Evolutionary conservation across 1,284 basidiomycete species (phyloP).

Genomic region (Microbotryum violaceum): DNA sequence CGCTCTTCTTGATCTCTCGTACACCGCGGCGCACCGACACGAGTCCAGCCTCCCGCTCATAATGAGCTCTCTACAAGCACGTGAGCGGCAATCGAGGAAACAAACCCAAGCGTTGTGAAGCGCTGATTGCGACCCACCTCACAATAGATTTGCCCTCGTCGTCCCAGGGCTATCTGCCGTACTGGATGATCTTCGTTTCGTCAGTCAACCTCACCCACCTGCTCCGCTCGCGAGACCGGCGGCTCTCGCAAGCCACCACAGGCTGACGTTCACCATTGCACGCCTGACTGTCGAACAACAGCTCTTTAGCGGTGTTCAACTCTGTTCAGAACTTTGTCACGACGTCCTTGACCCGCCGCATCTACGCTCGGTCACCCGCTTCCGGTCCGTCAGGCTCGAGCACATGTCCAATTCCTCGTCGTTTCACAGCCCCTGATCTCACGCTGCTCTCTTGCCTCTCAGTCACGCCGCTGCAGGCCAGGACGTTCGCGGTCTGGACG

Average conservation of each 20-base stretch:
- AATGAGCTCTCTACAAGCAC: no score
- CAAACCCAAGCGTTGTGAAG: no score
- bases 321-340: conserved; percentile 72
- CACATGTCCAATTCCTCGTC: neutral
- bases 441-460: conserved; percentile 6
- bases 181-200: conserved; percentile 76
- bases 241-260: neutral
- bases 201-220: neutral
- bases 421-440: no score
- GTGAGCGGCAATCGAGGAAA: no score
- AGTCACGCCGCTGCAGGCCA: conserved; percentile 77
- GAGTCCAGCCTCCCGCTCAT: no score
- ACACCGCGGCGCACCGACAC: no score
- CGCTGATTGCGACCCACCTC: no score
- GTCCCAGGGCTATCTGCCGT: conserved; percentile 50
- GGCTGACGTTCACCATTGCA: neutral
- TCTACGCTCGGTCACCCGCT: conserved; percentile 59
- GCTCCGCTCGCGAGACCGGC: neutral
- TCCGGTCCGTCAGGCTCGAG: conserved; percentile 38
- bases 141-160: no score
- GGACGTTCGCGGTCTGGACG: conserved; percentile 85
- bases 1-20: no score
- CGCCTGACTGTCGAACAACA: conserved; percentile 1
- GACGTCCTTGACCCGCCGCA: conserved; percentile 62
- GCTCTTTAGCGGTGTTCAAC: conserved; percentile 68